Conservation (phyloP, 75 land plant genomes). For the Pinus tabuliformis region DNA sequence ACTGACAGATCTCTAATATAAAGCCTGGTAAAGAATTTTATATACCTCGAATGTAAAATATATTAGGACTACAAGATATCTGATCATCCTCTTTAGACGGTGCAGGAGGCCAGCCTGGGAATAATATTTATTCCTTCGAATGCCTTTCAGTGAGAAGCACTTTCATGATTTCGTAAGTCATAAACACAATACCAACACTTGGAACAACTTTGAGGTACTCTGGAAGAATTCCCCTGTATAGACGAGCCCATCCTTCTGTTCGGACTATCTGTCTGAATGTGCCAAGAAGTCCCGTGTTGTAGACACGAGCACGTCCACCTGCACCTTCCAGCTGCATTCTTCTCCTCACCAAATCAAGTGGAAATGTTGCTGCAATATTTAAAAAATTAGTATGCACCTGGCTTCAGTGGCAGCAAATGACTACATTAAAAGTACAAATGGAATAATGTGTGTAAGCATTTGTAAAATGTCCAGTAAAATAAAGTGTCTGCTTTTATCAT, state of each 20-base stretch:
- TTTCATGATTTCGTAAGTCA: conserved; percentile 90
- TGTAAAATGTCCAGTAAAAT: background rate
- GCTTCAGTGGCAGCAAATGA: background rate
- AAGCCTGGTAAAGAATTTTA: no score
- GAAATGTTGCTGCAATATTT: conserved; percentile 66
- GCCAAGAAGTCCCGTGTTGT: conserved; percentile 64
- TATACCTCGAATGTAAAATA: no score
- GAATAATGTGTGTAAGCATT: background rate
- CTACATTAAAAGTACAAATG: background rate
- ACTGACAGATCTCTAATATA: no score
- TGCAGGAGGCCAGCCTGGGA: conserved; percentile 30
- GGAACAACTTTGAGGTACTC: conserved; percentile 94
- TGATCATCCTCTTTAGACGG: no score
- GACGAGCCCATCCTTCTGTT: conserved; percentile 67
- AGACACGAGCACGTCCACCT: conserved; percentile 71
- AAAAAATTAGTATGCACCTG: background rate
- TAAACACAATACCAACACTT: conserved; percentile 88
- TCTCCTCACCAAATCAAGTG: conserved; percentile 83
- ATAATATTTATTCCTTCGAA: conserved; percentile 6
- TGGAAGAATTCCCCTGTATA: conserved; percentile 89
- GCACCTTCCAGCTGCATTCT: conserved; percentile 93
- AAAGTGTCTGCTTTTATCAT: background rate
- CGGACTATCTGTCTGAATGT: conserved; percentile 59
- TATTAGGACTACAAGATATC: no score
- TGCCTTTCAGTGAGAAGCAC: conserved; percentile 23